These are phyloP conservation scores for Neofusicoccum kwambonambiense DNA, from an alignment of 2,329 filamentous ascomycete genomes.

Conservation along the genomic window DNA sequence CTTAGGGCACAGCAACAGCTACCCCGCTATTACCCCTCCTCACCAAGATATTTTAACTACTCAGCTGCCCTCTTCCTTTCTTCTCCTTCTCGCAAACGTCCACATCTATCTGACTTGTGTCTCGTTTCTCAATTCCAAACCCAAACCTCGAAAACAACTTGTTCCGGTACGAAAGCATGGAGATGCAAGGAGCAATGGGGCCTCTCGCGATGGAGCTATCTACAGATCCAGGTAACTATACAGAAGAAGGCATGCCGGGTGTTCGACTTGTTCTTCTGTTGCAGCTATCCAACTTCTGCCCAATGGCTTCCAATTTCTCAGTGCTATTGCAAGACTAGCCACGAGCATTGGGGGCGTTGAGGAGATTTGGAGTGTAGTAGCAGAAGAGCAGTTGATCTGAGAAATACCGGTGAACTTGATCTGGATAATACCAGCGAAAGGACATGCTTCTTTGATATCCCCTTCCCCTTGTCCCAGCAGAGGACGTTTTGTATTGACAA, in stretches of 20 bases:
- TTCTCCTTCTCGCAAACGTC: background rate
- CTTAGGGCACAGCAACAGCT: constrained; percentile 12
- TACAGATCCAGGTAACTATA: constrained; percentile 44
- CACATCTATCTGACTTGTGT: background rate
- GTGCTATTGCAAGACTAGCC: constrained; percentile 9
- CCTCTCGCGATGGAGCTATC: constrained; percentile 35
- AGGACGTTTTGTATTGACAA: constrained; percentile 48
- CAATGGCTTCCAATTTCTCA: constrained; percentile 18
- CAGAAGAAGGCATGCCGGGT: constrained; percentile 43
- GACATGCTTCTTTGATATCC: constrained; percentile 68
- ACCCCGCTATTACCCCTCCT: constrained; percentile 18
- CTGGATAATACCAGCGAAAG: constrained; percentile 87
- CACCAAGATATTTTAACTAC: background rate
- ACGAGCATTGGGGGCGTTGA: constrained; percentile 19
- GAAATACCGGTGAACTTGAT: constrained; percentile 83
- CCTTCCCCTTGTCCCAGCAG: constrained; percentile 28
- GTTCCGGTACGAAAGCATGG: constrained; percentile 14
- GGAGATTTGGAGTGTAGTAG: constrained; percentile 23
- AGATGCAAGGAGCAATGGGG: constrained; percentile 19
- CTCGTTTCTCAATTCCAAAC: background rate
- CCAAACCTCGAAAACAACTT: background rate
- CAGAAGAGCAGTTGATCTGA: constrained; percentile 56
- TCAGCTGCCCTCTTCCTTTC: background rate
- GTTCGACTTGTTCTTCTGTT: constrained; percentile 25
- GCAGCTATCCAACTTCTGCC: background rate